These are phyloP conservation scores for Malus hybrid DNA, from an alignment of 331 rosid genomes.

Conservation along the genomic window DNA sequence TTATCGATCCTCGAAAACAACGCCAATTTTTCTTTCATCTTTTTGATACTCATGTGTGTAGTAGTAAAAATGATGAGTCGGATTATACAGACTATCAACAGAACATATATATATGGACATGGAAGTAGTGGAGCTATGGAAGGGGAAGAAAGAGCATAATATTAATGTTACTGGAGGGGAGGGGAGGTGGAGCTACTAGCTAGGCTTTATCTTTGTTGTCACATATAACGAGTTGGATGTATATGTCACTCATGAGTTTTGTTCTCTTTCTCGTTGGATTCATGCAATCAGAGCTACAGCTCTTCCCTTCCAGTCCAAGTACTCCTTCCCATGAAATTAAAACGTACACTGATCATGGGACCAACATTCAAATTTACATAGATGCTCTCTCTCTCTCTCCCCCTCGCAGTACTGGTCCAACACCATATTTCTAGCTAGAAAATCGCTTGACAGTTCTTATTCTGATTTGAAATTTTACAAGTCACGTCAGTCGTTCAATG, in stretches of 20 bases:
- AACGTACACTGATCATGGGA: slow-evolving; percentile 1
- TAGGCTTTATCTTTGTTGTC: slow-evolving; percentile 39
- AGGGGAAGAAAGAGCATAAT: not conserved
- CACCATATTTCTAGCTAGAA: not conserved
- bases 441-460: not conserved
- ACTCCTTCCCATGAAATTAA: slow-evolving; percentile 23
- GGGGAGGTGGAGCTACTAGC: not conserved
- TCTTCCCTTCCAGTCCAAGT: slow-evolving; percentile 21
- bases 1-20: slow-evolving; percentile 33
- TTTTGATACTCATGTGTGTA: slow-evolving; percentile 46
- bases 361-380: slow-evolving; percentile 4
- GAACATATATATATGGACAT: not conserved
- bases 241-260: slow-evolving; percentile 23
- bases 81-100: not conserved
- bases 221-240: slow-evolving; percentile 23
- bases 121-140: not conserved
- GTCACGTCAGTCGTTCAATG: not conserved
- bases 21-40: slow-evolving; percentile 7
- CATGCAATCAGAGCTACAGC: not conserved
- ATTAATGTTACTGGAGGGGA: not conserved
- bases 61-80: slow-evolving; percentile 6
- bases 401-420: not conserved
- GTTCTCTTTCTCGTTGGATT: slow-evolving; percentile 47
- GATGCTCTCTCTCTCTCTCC: not conserved
- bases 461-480: not conserved